Evolutionary conservation across 495 filamentous ascomycete genomes (phyloP), one percentile per base, ranked within the genome.

Genomic region (Penicillium cataractarum): DNA sequence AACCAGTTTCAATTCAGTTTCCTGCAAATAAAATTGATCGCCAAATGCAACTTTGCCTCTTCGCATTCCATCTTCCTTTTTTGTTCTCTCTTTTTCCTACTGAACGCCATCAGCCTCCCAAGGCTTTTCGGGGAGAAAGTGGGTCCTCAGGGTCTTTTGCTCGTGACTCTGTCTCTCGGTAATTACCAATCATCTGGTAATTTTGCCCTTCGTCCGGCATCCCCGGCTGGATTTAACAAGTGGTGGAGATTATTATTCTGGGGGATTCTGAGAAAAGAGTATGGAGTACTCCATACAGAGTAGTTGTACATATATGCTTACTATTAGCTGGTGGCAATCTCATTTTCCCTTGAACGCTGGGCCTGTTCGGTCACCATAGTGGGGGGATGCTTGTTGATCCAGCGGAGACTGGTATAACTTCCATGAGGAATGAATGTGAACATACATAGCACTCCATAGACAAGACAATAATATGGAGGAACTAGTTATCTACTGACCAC

Each of bases 121-220:
- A 29, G 46, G 51, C 51, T n/a, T 6, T 4, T 35, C 51, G 31
- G 29, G 51, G 29, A 54, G 51, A 9, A 54, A 32, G 51, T 54
- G 51, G 51, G 51, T 22, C 51, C 51, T 21, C 17, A 35, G 51
- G 51, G 51, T 54, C 51, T 24, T 54, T 26, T n/a, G 13, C 27
- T 50, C 46, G 46, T 29, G 24, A 50, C 13, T 26, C 46, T 26
- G 13, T 19, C 8, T 27, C 3, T 17, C 22, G 22, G 46, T 50
- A 50, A 27, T 29, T 50, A 50, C 22, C 26, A 50, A 13, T 50
- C 22, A 29, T 27, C 22, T 17, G 22, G 46, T 49, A 15, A 50
- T 29, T 17, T 50, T 50, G 46, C 46, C 46, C 24, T 29, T 50
- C 42, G 46, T 29, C 24, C 46, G 46, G 46, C 22, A 50, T 17